A percentile compares a stretch with the other conserved stretches of the same genome.
Conservation (phyloP, 345 rosid species). For the Iberis pinnata region DNA sequence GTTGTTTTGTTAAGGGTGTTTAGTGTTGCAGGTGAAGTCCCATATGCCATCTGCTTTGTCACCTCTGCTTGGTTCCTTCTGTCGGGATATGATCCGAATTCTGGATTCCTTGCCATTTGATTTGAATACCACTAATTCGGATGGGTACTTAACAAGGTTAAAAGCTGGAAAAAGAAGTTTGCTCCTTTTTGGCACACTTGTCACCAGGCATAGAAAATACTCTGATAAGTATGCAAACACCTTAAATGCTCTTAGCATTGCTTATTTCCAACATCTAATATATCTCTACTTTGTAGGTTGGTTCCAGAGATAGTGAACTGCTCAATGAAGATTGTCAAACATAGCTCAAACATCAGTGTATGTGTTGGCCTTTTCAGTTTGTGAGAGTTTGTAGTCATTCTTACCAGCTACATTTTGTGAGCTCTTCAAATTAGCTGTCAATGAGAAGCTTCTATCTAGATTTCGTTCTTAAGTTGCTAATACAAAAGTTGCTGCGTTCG, state of each 20-base stretch:
- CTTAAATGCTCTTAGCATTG: slow-evolving; percentile 3
- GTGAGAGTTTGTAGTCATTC: slow-evolving; percentile 11
- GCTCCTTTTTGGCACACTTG: slow-evolving; percentile 59
- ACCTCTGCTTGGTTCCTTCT: slow-evolving; percentile 51
- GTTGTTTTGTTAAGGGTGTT: slow-evolving; percentile 28
- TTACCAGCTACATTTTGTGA: slow-evolving; percentile 7
- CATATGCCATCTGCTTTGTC: slow-evolving; percentile 69
- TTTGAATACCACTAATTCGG: slow-evolving; percentile 32
- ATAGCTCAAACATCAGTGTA: slow-evolving; percentile 53
- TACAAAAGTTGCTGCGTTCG: background rate
- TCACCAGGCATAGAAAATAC: slow-evolving; percentile 75
- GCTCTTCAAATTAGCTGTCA: slow-evolving; percentile 10
- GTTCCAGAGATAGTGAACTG: slow-evolving; percentile 62
- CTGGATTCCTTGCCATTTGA: slow-evolving; percentile 58
- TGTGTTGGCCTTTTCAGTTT: slow-evolving; percentile 22
- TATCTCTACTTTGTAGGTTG: slow-evolving; percentile 42
- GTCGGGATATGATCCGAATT: slow-evolving; percentile 48
- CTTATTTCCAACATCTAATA: slow-evolving; percentile 3
- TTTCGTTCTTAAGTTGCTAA: background rate
- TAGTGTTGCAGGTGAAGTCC: slow-evolving; percentile 58
- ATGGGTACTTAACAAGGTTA: slow-evolving; percentile 42
- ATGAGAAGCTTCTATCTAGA: slow-evolving; percentile 6
- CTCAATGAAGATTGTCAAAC: slow-evolving; percentile 50
- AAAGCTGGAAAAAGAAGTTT: slow-evolving; percentile 77
- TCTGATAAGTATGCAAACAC: slow-evolving; percentile 55